Evolutionary conservation across 371 early-diverging fungal genomes (phyloP).

Genomic region (Nematocida parisii): DNA sequence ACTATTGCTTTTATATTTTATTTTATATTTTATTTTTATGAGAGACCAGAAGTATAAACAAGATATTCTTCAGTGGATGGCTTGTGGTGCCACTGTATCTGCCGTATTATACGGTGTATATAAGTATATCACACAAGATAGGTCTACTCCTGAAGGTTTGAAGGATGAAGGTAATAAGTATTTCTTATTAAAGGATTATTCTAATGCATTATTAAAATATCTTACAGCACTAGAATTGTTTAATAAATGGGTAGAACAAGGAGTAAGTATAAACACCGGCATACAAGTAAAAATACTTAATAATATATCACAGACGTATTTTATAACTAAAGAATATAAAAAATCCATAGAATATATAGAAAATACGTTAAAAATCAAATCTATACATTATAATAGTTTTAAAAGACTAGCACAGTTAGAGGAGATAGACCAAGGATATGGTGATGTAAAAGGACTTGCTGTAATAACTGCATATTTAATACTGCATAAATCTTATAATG

Average conservation of each 20-base stretch:
- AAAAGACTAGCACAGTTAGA: conserved; percentile 34
- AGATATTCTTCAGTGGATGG: conserved; percentile 4
- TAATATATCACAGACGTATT: conserved; percentile 41
- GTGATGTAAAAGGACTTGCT: conserved; percentile 33
- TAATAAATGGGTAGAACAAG: background rate
- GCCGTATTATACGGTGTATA: conserved; percentile 33
- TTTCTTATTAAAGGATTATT: conserved; percentile 17
- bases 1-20: too few species aligned
- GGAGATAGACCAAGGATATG: conserved; percentile 28
- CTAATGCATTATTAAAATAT: conserved; percentile 25
- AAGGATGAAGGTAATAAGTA: conserved; percentile 38
- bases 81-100: background rate
- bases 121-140: conserved; percentile 18
- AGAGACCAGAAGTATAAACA: background rate
- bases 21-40: conserved; percentile 28
- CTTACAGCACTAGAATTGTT: conserved; percentile 13
- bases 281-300: conserved; percentile 11
- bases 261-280: background rate
- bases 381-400: conserved; percentile 29
- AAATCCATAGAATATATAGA: conserved; percentile 14
- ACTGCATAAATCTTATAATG: conserved; percentile 11
- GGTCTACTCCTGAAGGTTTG: conserved; percentile 26
- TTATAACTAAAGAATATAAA: conserved; percentile 18
- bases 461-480: conserved; percentile 39
- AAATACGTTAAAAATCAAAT: background rate